A percentile compares a stretch with the other conserved stretches of the same genome.
Evolutionary conservation across 164 flowering plant species (phyloP).

Genomic region (Buxus sempervirens): DNA sequence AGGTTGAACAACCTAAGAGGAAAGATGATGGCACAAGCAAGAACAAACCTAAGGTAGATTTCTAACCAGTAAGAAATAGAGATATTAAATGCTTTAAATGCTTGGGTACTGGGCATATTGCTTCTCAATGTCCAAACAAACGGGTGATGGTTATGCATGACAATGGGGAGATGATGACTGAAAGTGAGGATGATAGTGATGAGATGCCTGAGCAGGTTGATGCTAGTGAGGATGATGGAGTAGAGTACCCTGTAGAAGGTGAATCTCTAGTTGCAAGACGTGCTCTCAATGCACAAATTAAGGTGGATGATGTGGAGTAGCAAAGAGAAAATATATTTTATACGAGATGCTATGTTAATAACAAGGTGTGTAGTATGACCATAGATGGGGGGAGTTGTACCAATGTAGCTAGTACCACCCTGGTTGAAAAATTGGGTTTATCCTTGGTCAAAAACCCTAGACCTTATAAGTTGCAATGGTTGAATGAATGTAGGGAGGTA

Average conservation of each 20-base stretch:
- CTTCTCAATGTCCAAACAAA: conserved; percentile 6
- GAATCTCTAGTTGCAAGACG: conserved; percentile 3
- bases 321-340: conserved; percentile 9
- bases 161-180: neutral
- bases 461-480: conserved; percentile 7
- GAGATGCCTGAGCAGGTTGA: conserved; percentile 2
- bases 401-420: conserved; percentile 8
- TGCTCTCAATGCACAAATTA: conserved; percentile 1
- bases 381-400: conserved; percentile 9
- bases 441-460: neutral
- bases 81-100: conserved; percentile 8
- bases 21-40: neutral
- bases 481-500: conserved; percentile 1
- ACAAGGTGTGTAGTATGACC: conserved; percentile 8
- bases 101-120: conserved; percentile 5
- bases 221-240: conserved; percentile 4
- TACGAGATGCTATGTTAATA: conserved; percentile 7
- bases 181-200: neutral
- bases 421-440: conserved; percentile 6
- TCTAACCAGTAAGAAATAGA: neutral
- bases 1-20: no score
- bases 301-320: conserved; percentile 1
- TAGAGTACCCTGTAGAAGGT: conserved; percentile 1
- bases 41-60: neutral
- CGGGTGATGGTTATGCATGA: neutral